Evolutionary conservation across 805 yeast species (phyloP), one percentile per base, ranked within the genome.

Genomic region (Wickerhamiella kazuoi): DNA sequence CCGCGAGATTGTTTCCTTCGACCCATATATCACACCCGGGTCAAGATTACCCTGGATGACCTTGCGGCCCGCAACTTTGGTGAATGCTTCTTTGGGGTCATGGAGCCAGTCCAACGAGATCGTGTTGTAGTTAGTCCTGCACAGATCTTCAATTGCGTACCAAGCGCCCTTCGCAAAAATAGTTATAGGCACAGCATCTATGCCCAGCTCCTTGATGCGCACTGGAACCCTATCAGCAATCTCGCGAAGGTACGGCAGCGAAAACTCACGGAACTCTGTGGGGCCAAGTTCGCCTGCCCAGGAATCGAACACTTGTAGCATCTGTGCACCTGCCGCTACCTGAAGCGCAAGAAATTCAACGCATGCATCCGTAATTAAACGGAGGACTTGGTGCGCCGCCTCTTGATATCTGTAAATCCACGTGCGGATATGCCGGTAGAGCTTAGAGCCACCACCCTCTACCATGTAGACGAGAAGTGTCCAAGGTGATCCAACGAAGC

Each of bases 401-500:
- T 74, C 71, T 21, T 93, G 80, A 55, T 75, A 74, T 52, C 71
- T 73, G 65, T 77, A 90, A 43, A 90, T 68, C 95, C 97, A 86
- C 56, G 82, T 79, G 59, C 86, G 83, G 39, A 83, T 94, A 53
- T 69, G 84, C 55, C 94, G 70, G 64, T 81, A 90, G 67, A 87
- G 67, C 55, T 80, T 80, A 5, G 95, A 76, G 15, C 96, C 94
- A 48, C 93, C 94, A 38, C 98, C 98, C 61, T 90, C 98, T 44
- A 84, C 75, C 95, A 90, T 90, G 63, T 90, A 90, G 29, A 86
- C 94, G 64, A 90, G 67, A 44, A 90, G 63, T 11, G 98, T 90
- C 95, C 96, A 90, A 41, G 98, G 98, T 7, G 94, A 95, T 40
- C 98, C 98, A 49, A 84, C 80, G 61, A 90, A 90, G 3, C 98